Conservation (phyloP, 2,329 filamentous ascomycete genomes). For the Epichloe brachyelytri region DNA sequence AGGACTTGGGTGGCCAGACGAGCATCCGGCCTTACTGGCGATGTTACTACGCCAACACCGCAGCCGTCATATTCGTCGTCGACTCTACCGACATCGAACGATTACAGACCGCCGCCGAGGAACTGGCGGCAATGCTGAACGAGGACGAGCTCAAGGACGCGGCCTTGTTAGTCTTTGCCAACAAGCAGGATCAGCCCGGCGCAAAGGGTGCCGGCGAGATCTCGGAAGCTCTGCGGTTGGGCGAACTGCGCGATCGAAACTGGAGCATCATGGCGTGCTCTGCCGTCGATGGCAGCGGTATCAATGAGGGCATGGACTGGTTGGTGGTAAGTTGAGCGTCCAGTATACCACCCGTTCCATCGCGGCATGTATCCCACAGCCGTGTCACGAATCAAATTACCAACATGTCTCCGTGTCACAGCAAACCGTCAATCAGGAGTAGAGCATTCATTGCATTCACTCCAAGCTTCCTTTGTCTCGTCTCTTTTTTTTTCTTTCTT, state of each 20-base stretch:
- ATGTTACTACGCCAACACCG: conserved; percentile 98
- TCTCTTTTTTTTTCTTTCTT: background rate
- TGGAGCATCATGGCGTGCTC: conserved; percentile 99
- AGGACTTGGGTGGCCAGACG: conserved; percentile 96
- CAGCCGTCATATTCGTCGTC: conserved; percentile 96
- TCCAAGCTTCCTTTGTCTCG: conserved; percentile 1
- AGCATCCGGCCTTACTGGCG: conserved; percentile 97
- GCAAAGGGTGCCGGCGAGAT: conserved; percentile 96
- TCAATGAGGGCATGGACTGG: conserved; percentile 99
- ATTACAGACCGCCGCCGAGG: conserved; percentile 81
- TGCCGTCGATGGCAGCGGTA: conserved; percentile 86
- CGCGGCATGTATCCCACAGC: background rate
- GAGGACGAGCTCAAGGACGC: conserved; percentile 95
- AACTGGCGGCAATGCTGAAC: conserved; percentile 87
- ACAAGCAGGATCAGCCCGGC: conserved; percentile 97
- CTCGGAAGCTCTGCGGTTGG: conserved; percentile 79
- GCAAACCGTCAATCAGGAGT: conserved; percentile 26
- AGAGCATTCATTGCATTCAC: conserved; percentile 4
- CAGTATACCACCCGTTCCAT: background rate
- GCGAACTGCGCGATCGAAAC: conserved; percentile 87
- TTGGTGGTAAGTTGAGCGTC: conserved; percentile 53
- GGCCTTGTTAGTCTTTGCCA: conserved; percentile 86
- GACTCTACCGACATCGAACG: conserved; percentile 97
- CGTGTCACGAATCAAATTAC: background rate
- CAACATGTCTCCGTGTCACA: conserved; percentile 10